Evolutionary conservation across 2,329 filamentous ascomycete species (phyloP), one percentile per base, ranked within the genome.

Genomic region (Emmonsiellopsis sp.): DNA sequence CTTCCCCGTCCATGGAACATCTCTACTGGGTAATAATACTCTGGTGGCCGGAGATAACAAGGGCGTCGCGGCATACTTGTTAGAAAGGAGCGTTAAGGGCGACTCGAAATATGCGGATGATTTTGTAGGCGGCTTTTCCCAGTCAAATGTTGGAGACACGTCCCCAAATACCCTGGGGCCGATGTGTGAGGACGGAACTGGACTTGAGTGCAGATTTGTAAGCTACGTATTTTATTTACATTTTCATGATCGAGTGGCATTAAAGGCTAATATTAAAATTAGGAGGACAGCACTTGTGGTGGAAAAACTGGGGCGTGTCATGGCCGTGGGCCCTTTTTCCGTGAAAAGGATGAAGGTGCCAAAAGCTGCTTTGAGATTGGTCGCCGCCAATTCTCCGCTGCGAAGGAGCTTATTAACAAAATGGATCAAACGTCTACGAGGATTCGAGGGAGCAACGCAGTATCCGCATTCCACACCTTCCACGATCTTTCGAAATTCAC

Each of bases 21-120:
- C 89, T 0, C 81, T 96, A 69, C 82, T 91, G 27, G 86, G 87
- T 52, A 96, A 96, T 71, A 95, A 95, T 70, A 96, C 90, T 0
- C 77, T 95, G 11, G 82, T 93, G 49, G 85, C 90, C 2, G 92
- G 88, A n/a, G 92, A 97, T 68, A 97, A 97, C 74, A 97, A 97
- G 72, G 92, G 92, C 10, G 88, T 95, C 6, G 91, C 92, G 2
- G 87, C 91, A 0, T 86, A 86, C 65, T 74, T 95, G 10, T 85
- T 96, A 51, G 92, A 97, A 66, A 80, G 86, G 59, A 83, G 80
- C 50, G 77, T 86, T 48, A 66, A 72, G 2, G 70, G 68, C n/a
- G 75, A 81, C 14, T 64, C 74, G 1, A 75, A 73, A 14, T 82
- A 83, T 36, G 78, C 80, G 0, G 74, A 82, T 2, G 80, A 78